These are phyloP conservation scores for Cordyceps farinosa DNA, from an alignment of 2,329 filamentous ascomycete genomes.

Conservation along the genomic window DNA sequence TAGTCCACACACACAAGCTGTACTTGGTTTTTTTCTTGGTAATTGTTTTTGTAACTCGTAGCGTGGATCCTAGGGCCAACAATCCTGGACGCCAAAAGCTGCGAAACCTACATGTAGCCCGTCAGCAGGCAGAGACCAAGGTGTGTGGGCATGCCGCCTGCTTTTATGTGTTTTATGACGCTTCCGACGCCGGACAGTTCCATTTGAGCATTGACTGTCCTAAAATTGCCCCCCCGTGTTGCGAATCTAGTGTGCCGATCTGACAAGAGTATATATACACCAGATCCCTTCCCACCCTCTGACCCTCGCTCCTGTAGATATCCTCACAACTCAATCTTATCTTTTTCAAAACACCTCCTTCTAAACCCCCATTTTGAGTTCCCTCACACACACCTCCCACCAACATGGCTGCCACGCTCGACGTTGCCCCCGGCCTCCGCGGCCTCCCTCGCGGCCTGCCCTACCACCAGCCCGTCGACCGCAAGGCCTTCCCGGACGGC, in stretches of 20 bases:
- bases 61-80: conserved; percentile 10
- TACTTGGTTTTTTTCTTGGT: not conserved
- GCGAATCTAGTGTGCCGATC: not conserved
- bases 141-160: not conserved
- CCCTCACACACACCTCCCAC: not conserved
- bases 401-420: conserved; percentile 10
- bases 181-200: not conserved
- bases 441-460: conserved; percentile 15
- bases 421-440: conserved; percentile 14
- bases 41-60: not conserved
- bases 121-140: not conserved
- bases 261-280: conserved; percentile 17
- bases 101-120: not conserved
- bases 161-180: not conserved
- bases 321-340: not conserved
- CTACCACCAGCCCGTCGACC: conserved; percentile 13
- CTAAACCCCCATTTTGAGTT: not conserved
- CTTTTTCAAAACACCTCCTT: not conserved
- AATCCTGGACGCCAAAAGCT: conserved; percentile 13
- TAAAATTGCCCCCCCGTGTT: too few species aligned
- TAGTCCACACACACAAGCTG: not conserved
- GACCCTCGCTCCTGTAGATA: conserved; percentile 24
- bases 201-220: not conserved
- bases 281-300: conserved; percentile 19
- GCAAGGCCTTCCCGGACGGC: conserved; percentile 42